Conservation (phyloP, 306 rosid species). For the Gynostemma pentaphyllum region DNA sequence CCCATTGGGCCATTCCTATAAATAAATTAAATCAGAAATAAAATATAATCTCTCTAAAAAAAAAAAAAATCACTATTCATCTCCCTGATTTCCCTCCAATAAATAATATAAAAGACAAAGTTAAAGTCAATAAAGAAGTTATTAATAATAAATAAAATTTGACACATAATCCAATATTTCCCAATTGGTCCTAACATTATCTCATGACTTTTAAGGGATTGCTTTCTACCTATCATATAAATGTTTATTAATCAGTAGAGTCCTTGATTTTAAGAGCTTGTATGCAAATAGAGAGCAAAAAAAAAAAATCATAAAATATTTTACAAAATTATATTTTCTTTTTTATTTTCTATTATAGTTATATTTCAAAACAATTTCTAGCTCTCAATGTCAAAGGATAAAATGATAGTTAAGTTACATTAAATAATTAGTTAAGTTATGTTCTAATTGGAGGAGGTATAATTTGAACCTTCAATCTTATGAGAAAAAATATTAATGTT, state of each 20-base stretch:
- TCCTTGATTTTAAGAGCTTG: neutral
- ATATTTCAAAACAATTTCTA: too few species aligned
- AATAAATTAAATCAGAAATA: neutral
- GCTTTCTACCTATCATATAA: neutral
- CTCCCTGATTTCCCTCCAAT: neutral
- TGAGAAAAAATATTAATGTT: too few species aligned
- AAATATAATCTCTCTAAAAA: neutral
- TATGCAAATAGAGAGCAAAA: neutral
- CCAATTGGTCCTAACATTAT: neutral
- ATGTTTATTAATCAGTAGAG: conserved; percentile 1
- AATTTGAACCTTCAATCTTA: too few species aligned
- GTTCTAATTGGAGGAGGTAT: too few species aligned
- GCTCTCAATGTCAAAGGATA: too few species aligned
- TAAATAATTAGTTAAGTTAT: too few species aligned
- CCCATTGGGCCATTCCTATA: neutral
- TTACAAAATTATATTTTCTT: too few species aligned
- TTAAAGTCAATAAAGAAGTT: neutral
- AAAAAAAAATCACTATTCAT: too few species aligned
- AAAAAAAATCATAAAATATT: too few species aligned
- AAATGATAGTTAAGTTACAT: too few species aligned
- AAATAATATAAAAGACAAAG: neutral
- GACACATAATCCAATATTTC: neutral
- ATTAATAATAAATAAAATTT: neutral
- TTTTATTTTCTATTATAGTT: too few species aligned
- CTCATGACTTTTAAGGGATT: neutral